Base-by-base conservation (phyloP, 768 basidiomycete genomes). In the Suillus subluteus region DNA sequence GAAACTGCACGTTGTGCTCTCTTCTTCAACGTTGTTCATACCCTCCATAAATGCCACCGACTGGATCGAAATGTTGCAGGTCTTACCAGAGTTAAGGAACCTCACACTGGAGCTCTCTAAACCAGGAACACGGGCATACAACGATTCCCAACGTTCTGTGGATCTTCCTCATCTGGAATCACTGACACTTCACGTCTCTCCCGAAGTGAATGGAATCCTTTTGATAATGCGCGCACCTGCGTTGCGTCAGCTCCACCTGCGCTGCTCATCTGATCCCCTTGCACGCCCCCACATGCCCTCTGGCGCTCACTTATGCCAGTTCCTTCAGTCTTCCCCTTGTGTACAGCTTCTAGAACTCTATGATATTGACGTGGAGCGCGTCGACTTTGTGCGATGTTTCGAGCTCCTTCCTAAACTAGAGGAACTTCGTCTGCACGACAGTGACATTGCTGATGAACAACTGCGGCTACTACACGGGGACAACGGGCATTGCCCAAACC, bases 371-470 rank as follows among this genome's bases (percentile, higher is more conserved):
- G 72, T 86, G 40, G 67, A 81, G 46, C 74, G 76, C 30, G 73
- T 74, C 26, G 75, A 79, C 16, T 84, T 84, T 67, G 71, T 72
- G 44, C 71, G 68, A 21, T 78, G 76, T 66, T 79, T 83, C 70
- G 64, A 66, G 21, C 65, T 75, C 26, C 74, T 87, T 21, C 79
- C 82, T 13, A 66, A 68, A 21, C 72, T 89, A 52, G 78, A 81
- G 68, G 82, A 84, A 63, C 77, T 89, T 21, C 82, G 82, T 63
- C 76, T 89, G 46, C 87, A 88, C 71, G 86, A 87, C 69, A 85
- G 84, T 65, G 87, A 87, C 55, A 83, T 90, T 66, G 74, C 84
- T 38, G 84, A 87, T 70, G 73, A 75, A 21, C 79, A 82, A 26
- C 65, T 88, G 12, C 67, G 71, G 38, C 68, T 74, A 38, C 71